Evolutionary conservation across 1,139 yeast species (phyloP).

Genomic region (Blastobotrys raffinosifermentans): DNA sequence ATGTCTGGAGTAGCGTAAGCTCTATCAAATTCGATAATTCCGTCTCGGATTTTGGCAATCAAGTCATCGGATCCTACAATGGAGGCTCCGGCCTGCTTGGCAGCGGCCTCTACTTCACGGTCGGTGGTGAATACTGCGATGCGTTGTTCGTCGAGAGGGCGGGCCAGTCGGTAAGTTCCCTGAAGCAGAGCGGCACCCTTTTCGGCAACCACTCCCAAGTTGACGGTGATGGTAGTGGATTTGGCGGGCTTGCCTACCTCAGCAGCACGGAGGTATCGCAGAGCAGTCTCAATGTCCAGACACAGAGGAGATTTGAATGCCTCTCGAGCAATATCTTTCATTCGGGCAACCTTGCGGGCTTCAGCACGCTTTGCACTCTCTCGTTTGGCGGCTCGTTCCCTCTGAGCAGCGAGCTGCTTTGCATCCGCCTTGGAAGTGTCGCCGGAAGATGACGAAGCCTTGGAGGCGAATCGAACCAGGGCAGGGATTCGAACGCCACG

Average conservation of each 20-base stretch:
- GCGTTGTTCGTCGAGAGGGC: slow-evolving; percentile 56
- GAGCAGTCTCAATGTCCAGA: slow-evolving; percentile 67
- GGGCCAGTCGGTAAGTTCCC: slow-evolving; percentile 76
- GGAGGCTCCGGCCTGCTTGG: slow-evolving; percentile 53
- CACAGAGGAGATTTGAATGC: slow-evolving; percentile 45
- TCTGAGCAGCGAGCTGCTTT: slow-evolving; percentile 30
- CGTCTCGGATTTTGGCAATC: slow-evolving; percentile 55
- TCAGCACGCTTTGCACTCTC: slow-evolving; percentile 23
- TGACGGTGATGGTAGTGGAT: slow-evolving; percentile 63
- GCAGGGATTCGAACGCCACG: too few species aligned
- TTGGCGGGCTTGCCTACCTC: slow-evolving; percentile 77
- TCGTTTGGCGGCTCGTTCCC: slow-evolving; percentile 24
- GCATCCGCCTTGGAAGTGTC: slow-evolving; percentile 27
- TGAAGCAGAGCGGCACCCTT: slow-evolving; percentile 70
- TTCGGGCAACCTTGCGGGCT: slow-evolving; percentile 16
- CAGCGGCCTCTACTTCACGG: slow-evolving; percentile 46
- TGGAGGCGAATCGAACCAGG: background rate
- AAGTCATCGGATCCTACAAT: slow-evolving; percentile 69
- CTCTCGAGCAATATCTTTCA: slow-evolving; percentile 18
- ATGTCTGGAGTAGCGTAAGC: slow-evolving; percentile 85
- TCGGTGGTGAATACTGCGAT: slow-evolving; percentile 65
- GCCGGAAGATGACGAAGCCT: too few species aligned
- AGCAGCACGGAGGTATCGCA: slow-evolving; percentile 76
- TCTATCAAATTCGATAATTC: slow-evolving; percentile 62
- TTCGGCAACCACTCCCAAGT: slow-evolving; percentile 65